Conservation (phyloP, 129 eudicot species). For the Glebionis coronaria region DNA sequence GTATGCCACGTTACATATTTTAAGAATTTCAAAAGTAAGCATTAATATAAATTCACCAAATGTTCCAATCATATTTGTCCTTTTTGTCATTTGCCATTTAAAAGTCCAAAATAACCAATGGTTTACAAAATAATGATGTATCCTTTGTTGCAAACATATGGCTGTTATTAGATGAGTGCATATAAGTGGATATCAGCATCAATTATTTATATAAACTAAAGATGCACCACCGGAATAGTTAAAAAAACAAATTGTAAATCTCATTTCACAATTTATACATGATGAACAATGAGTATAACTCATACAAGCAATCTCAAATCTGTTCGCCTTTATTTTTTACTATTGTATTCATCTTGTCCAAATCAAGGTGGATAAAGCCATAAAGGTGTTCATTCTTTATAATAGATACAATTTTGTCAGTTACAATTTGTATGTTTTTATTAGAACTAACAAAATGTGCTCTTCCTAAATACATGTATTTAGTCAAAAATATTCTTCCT, state of each 20-base stretch:
- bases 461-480: neutral
- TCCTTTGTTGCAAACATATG: no score
- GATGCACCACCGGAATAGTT: no score
- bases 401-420: neutral
- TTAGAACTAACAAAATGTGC: neutral
- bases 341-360: neutral
- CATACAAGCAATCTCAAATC: neutral
- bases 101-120: conserved; percentile 10
- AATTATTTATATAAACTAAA: no score
- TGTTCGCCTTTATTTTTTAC: neutral
- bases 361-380: neutral
- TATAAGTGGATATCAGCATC: no score
- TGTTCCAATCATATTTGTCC: neutral
- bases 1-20: conserved; percentile 14
- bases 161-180: no score
- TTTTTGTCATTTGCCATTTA: conserved; percentile 12
- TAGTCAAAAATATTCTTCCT: neutral
- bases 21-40: conserved; percentile 12
- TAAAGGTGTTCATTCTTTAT: neutral
- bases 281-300: neutral
- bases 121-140: neutral
- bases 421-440: neutral
- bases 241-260: no score
- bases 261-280: no score
- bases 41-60: conserved; percentile 13